Base-by-base conservation (phyloP, 1,284 basidiomycete genomes). In the Earliella scabrosa region DNA sequence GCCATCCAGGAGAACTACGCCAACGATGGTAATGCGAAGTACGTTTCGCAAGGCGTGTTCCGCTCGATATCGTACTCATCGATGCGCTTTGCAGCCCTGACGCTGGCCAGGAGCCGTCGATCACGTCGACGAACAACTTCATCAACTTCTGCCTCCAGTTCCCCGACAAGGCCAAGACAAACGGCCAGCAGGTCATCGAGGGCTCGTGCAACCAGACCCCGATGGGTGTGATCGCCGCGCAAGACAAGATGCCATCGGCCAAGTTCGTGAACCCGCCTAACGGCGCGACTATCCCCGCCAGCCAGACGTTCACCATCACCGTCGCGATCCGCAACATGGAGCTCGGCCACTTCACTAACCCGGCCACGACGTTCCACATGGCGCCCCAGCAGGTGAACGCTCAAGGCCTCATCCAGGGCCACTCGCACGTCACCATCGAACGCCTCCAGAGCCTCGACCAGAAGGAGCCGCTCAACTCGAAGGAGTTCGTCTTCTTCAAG, bases 401-500 rank as follows among this genome's bases (percentile, higher is more conserved):
- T 0, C 60, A 67, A 36, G 87, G 86, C 52, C 76, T 51, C 44
- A 54, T 63, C 61, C 49, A 54, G 56, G 61, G 61, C 55, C 60
- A 63, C 52, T 60, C 61, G 3, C 87, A 90, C 65, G 73, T 88
- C 63, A 83, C 85, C 38, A 74, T 90, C 46, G 80, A 89, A 71
- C 47, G 69, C 45, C 74, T 91, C 56, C 59, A 67, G 32, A 75
- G 80, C 3, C 70, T 87, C 52, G 68, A 70, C 34, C 77, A 82
- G 63, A 82, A 81, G 7, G 74, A 69, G 0, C 72, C 81, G n/a
- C 79, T 79, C 26, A 73, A 88, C 69, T 82, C 87, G n/a, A 75
- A 69, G 48, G 72, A 73, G 56, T 87, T 86, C 59, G 80, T 77
- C 10, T 90, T 87, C 75, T 91, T 90, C 80, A 83, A 82, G 74